These are phyloP conservation scores for Trametes hirsuta DNA, from an alignment of 1,284 basidiomycete species.

Conservation along the genomic window DNA sequence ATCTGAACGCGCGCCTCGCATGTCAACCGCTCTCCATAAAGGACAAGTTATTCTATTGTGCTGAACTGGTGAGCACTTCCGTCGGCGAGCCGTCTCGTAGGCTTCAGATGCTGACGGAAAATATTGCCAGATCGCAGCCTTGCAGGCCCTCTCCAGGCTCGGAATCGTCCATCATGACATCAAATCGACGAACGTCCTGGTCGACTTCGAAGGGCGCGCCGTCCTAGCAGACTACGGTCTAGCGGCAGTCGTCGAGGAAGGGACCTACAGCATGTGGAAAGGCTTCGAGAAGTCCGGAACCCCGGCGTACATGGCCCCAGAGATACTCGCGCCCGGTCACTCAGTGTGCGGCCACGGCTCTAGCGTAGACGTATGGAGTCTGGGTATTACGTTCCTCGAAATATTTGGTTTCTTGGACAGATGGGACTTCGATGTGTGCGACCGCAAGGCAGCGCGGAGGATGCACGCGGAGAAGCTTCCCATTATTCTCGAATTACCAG, in stretches of 20 bases:
- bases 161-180: conserved; percentile 70
- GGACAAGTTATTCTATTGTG: background rate
- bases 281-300: background rate
- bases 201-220: conserved; percentile 49
- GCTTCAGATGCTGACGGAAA: background rate
- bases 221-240: conserved; percentile 73
- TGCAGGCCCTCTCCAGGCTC: conserved; percentile 45
- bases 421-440: background rate
- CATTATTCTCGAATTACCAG: too few species aligned
- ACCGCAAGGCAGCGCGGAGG: background rate
- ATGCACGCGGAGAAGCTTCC: too few species aligned
- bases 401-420: background rate
- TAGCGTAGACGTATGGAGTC: conserved; percentile 11
- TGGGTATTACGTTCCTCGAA: conserved; percentile 14
- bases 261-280: background rate
- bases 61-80: conserved; percentile 6
- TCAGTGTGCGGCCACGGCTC: background rate
- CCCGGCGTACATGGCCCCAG: background rate
- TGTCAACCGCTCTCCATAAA: background rate
- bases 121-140: background rate
- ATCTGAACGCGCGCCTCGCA: background rate
- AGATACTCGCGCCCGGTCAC: background rate
- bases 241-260: conserved; percentile 30
- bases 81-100: background rate
- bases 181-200: conserved; percentile 67